Base-by-base conservation (phyloP, 2,329 filamentous ascomycete genomes). In the Ophiocordyceps camponoti-rufipedis region DNA sequence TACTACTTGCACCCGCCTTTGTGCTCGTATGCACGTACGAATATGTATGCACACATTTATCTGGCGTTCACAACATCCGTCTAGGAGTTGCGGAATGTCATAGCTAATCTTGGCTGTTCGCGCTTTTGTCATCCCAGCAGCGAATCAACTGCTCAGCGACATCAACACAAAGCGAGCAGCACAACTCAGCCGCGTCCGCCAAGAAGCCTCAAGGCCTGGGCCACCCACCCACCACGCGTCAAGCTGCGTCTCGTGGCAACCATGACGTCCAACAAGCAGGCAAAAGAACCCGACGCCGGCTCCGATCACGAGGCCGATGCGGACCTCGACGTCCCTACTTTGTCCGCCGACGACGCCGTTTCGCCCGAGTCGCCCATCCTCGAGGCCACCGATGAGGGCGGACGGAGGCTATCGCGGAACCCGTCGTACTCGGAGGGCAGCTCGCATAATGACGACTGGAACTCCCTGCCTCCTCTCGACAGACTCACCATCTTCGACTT, bases 401-500 rank as follows among this genome's bases (percentile, higher is more conserved):
- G 70, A 56, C 67, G 77, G 44, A 56, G 68, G 50, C 65, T 87
- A 43, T 93, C 87, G 8, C 77, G 87, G 48, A 82, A 83, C 46
- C 71, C 75, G 14, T 94, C 87, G 14, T 87, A 87, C 60, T 87
- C 85, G n/a, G 80, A 77, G 43, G 86, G 80, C 62, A 86, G 80
- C 60, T 81, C 78, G n/a, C 86, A 86, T 55, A 84, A 91, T 47
- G 85, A 91, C 54, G 86, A 89, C 58, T 91, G 85, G 75, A 86
- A 94, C 50, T 71, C 78, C 19, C 83, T 93, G 50, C 85, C 88
- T 10, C 88, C 89, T 1, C 69, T 95, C 23, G 91, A 98, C 60
- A 83, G 86, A 44, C 70, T 98, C 45, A 88, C 84, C 38, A 78
- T 96, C 47, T 86, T 98, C 55, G 91, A 98, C 58, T 72, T 98